Evolutionary conservation across 306 rosid species (phyloP).

Genomic region (Dalbergia oliveri): DNA sequence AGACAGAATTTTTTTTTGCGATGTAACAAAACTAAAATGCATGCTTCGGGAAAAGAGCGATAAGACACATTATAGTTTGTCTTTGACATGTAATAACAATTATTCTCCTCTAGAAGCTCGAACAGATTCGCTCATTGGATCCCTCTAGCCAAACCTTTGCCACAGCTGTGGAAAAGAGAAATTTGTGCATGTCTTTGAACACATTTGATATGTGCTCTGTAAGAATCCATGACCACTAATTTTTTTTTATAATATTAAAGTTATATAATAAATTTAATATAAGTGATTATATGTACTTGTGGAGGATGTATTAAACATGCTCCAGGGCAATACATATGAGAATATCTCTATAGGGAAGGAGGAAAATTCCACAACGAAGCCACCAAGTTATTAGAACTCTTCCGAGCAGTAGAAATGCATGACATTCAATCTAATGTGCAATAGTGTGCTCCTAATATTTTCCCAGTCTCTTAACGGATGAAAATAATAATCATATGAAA

Average conservation of each 20-base stretch:
- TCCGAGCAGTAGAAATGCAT: conserved; percentile 1
- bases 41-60: conserved; percentile 51
- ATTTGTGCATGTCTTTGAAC: neutral
- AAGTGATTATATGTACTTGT: too few relatives aligned
- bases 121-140: conserved; percentile 65
- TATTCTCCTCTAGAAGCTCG: conserved; percentile 56
- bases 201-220: too few relatives aligned
- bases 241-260: too few relatives aligned
- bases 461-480: neutral
- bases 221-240: too few relatives aligned
- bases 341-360: too few relatives aligned
- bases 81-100: conserved; percentile 51
- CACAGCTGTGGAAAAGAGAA: conserved; percentile 34
- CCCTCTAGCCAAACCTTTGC: conserved; percentile 44
- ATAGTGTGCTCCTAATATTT: conserved; percentile 7
- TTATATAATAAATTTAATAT: too few relatives aligned
- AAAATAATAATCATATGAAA: neutral
- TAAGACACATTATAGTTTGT: conserved; percentile 41
- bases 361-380: neutral
- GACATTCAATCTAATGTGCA: neutral
- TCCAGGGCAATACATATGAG: too few relatives aligned
- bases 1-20: conserved; percentile 44
- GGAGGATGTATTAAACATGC: too few relatives aligned
- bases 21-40: conserved; percentile 36
- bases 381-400: neutral